Evolutionary conservation across 1,139 yeast genomes (phyloP).

Genomic region (Diutina catenulata): DNA sequence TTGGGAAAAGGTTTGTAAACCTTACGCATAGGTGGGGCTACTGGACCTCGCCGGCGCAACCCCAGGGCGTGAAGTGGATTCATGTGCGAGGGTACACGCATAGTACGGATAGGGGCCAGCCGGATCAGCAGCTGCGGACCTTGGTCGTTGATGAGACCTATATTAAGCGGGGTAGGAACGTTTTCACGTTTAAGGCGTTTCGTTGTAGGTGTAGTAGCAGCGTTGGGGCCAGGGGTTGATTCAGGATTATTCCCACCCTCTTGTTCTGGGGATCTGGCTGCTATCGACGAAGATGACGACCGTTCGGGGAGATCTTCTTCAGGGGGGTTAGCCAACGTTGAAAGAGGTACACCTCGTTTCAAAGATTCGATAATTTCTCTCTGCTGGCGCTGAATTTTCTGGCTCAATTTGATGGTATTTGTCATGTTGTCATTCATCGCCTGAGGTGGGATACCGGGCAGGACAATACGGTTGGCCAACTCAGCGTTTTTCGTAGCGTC

Average conservation of each 20-base stretch:
- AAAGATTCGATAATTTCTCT: constrained; percentile 1
- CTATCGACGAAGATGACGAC: no score
- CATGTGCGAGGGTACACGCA: not conserved
- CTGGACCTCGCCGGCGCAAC: not conserved
- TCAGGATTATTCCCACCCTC: no score
- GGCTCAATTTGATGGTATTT: not conserved
- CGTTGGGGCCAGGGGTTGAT: not conserved
- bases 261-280: no score
- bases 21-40: not conserved
- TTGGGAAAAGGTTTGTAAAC: constrained; percentile 3
- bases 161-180: constrained; percentile 2
- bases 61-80: no score
- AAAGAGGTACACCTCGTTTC: no score
- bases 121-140: not conserved
- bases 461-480: not conserved
- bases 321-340: no score
- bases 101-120: not conserved
- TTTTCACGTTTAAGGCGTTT: constrained; percentile 3
- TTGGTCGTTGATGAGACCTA: not conserved
- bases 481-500: not conserved
- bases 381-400: not conserved
- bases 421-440: not conserved
- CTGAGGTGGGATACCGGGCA: constrained; percentile 1
- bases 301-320: no score
- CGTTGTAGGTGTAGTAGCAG: not conserved